Conservation (phyloP, 1,284 basidiomycete species). For the Boletus sp. region DNA sequence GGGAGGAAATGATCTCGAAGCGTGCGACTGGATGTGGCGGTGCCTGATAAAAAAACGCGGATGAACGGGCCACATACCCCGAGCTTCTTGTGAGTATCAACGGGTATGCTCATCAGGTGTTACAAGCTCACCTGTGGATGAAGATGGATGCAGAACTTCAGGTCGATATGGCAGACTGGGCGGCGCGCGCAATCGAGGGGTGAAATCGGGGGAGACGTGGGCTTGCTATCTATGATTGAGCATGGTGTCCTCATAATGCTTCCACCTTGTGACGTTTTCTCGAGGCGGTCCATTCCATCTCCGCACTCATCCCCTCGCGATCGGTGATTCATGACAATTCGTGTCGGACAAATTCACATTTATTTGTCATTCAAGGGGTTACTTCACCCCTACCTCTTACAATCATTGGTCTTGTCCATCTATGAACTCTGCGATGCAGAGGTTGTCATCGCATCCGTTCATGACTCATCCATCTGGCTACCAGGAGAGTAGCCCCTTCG, state of each 20-base stretch:
- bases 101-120: conserved; percentile 11
- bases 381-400: background rate
- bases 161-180: conserved; percentile 86
- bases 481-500: background rate
- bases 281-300: conserved; percentile 19
- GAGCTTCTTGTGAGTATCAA: conserved; percentile 63
- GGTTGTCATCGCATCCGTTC: background rate
- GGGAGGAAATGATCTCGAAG: conserved; percentile 35
- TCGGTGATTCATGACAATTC: conserved; percentile 16
- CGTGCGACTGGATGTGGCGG: conserved; percentile 55
- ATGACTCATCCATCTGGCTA: conserved; percentile 1
- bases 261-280: conserved; percentile 14
- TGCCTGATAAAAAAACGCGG: conserved; percentile 79
- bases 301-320: conserved; percentile 26
- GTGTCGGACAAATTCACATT: background rate
- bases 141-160: conserved; percentile 48
- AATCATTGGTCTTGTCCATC: background rate
- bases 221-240: conserved; percentile 25
- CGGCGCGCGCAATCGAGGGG: conserved; percentile 55
- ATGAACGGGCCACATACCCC: conserved; percentile 78
- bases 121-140: conserved; percentile 68
- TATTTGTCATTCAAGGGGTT: background rate
- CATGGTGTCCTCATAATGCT: background rate
- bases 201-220: conserved; percentile 33
- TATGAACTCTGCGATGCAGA: background rate